Conservation (phyloP, 1,284 basidiomycete genomes). For the Phellopilus nigrolimitatus region DNA sequence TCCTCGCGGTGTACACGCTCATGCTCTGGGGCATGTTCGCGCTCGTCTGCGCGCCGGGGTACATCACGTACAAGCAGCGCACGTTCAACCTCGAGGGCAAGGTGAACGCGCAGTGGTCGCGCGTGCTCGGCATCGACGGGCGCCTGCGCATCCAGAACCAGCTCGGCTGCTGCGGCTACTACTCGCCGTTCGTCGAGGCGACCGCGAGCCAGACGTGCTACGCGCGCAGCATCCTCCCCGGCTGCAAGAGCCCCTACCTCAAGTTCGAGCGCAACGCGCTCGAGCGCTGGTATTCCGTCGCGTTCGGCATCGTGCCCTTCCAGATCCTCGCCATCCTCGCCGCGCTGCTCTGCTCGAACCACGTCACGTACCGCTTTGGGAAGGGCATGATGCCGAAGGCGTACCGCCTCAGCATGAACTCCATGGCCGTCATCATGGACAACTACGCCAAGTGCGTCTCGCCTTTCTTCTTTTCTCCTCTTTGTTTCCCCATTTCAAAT, state of each 20-base stretch:
- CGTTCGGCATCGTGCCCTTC: slow-evolving; percentile 53
- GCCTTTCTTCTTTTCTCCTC: too few species aligned
- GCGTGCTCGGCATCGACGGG: slow-evolving; percentile 45
- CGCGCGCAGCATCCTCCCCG: slow-evolving; percentile 53
- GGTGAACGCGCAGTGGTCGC: slow-evolving; percentile 65
- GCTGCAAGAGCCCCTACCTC: slow-evolving; percentile 58
- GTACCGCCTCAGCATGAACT: slow-evolving; percentile 57
- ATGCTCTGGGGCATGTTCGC: slow-evolving; percentile 51
- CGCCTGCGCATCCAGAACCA: slow-evolving; percentile 60
- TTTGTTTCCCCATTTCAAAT: not conserved
- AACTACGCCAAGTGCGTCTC: slow-evolving; percentile 57
- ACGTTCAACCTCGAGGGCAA: slow-evolving; percentile 73
- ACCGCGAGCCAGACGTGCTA: slow-evolving; percentile 62
- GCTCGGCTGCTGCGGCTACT: slow-evolving; percentile 68
- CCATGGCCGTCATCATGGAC: slow-evolving; percentile 71
- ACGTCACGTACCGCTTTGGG: slow-evolving; percentile 72
- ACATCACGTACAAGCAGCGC: slow-evolving; percentile 61
- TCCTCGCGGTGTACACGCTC: slow-evolving; percentile 42
- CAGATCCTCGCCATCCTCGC: slow-evolving; percentile 53
- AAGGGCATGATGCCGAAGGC: slow-evolving; percentile 75
- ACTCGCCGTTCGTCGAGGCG: slow-evolving; percentile 62
- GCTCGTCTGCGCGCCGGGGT: slow-evolving; percentile 61
- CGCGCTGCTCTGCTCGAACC: slow-evolving; percentile 61
- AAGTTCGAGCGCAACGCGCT: slow-evolving; percentile 49
- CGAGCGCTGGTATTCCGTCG: slow-evolving; percentile 49